phyloP scores from a whole-genome alignment of 345 rosid genomes.

The Barbarea vulgaris region DNA sequence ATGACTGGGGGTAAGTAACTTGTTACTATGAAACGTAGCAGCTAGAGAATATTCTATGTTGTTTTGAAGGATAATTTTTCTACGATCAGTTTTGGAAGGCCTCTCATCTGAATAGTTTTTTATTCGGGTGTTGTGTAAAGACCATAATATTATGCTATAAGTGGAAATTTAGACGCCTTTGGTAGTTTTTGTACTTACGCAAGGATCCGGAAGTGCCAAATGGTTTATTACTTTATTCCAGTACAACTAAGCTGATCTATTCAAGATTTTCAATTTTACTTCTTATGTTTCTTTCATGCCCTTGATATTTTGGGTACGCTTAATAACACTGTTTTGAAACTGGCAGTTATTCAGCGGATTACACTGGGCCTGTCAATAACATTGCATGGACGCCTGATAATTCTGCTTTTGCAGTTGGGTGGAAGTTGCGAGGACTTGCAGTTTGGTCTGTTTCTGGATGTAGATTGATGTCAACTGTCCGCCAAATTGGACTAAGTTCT shows the following conservation, averaged over 20 bases:
- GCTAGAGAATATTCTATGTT: background rate
- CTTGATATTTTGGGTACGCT: background rate
- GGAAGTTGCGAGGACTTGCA: constrained; percentile 93
- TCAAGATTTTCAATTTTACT: background rate
- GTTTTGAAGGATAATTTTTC: background rate
- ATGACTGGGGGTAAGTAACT: constrained; percentile 90
- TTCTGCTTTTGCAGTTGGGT: constrained; percentile 99
- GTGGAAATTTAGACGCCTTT: constrained; percentile 8
- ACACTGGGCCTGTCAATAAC: constrained; percentile 91
- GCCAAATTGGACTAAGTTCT: constrained; percentile 88
- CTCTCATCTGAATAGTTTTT: background rate
- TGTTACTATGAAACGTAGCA: constrained; percentile 3
- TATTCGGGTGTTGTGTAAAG: background rate
- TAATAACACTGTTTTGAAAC: background rate
- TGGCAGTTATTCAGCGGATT: constrained; percentile 85
- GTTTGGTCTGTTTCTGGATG: constrained; percentile 99
- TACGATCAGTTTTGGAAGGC: constrained; percentile 5
- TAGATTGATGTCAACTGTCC: constrained; percentile 95
- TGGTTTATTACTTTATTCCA: constrained; percentile 10
- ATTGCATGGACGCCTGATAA: constrained; percentile 98
- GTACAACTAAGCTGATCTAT: background rate
- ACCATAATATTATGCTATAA: background rate
- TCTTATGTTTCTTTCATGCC: constrained; percentile 11
- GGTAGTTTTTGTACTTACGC: constrained; percentile 13
- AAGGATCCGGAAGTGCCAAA: background rate